Base-by-base conservation (phyloP, 164 flowering plant genomes). In the Liquidambar formosana region DNA sequence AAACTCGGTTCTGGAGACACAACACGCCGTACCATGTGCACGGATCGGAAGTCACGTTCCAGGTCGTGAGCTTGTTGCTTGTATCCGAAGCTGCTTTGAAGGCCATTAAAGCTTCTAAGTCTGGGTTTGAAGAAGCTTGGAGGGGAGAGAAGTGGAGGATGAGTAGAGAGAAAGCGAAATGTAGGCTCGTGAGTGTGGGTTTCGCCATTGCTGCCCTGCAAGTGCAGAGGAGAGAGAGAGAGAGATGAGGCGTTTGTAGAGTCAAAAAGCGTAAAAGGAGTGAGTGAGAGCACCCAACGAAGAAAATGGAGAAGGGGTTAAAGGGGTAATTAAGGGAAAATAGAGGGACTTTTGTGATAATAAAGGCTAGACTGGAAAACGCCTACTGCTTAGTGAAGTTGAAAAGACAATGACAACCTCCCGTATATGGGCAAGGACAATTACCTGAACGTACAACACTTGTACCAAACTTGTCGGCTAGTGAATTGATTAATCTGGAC, bases 11-110 rank as follows among this genome's bases (percentile, higher is more conserved):
- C 45, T 71, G 75, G 67, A 72, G 53, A 65, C 98, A 93, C 4
- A 90, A 75, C 27, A 93, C 85, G 64, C 94, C 97, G 75, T 46
- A 47, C 89, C 89, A 93, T 23, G 74, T 23, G 76, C 92, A 88
- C 0, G 72, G 85, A 57, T 78, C 59, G 46, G 82, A 11, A 63
- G 82, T 59, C 1, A 78, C 8, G 81, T 75, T 80, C 94, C 94
- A 89, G 63, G 70, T 61, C 41, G 77, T 9, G 76, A 91, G 97
- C 64, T 70, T 69, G 83, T 82, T 71, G 57, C 71, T 8, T 0
- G 75, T 10, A 68, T 90, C 94, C 5, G 92, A 66, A 26, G 73
- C 44, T 18, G 83, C 25, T 71, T 89, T 94, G 96, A 94, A 91
- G 53, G 82, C 66, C 65, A 90, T 23, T 18, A 94, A 73, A 6